Evolutionary conservation across 2,329 filamentous ascomycete species (phyloP), one percentile per base, ranked within the genome.

Genomic region (Cytospora mali): DNA sequence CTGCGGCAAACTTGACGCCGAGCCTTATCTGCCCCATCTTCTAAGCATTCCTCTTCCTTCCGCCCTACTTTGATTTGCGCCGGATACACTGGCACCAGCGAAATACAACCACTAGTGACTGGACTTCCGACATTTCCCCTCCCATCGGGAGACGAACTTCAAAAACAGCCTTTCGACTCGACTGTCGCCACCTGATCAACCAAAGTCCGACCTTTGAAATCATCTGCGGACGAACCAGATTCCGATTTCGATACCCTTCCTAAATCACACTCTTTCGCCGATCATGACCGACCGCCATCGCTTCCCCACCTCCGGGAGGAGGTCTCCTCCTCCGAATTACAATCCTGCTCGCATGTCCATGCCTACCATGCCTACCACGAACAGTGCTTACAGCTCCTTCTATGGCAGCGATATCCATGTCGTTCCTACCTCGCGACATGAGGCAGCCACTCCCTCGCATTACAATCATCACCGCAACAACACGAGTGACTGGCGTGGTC

Each of bases 321-420:
- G 81, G 65, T 79, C 82, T 62, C 76, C 82, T 62, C 76, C 76
- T 63, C 71, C 71, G 3, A 70, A 75, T 11, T 75, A 75, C 71
- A 82, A 81, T 68, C 81, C 83, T 54, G 83, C 81, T 61, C 80
- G 84, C 62, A 74, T 81, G 55, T 85, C 83, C 29, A 72, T 86
- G 71, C 84, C 84, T 21, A 66, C 68, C 54, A 62, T 65, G 60
- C 49, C 57, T 25, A 63, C 50, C 27, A 76, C 79, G 54, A 78
- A 77, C 69, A 74, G 82, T 57, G 80, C 79, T 27, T 82, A 83
- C 71, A 79, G 75, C 69, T 76, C 79, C 63, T 74, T 79, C 62
- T 84, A 84, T 66, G 76, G 77, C 63, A 80, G 81, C 58, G 84
- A 87, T 68, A 76, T 84, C 62, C 83, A 87, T 66, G 78, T 81